Evolutionary conservation across 2,329 filamentous ascomycete species (phyloP), one percentile per base, ranked within the genome.

Genomic region (Trichophaea hybrida): DNA sequence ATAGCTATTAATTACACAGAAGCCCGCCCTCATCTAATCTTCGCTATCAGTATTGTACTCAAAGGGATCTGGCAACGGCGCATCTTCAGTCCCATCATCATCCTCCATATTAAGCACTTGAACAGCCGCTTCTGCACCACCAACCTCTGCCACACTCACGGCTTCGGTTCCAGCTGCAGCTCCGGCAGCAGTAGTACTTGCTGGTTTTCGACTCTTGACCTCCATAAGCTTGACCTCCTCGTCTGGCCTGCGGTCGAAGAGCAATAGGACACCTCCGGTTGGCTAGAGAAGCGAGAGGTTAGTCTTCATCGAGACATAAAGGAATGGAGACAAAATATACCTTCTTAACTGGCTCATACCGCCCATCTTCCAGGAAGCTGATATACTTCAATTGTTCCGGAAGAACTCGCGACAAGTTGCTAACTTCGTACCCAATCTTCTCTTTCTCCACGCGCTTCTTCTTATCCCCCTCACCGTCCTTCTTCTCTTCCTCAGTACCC

Each of bases 361-460:
- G 84, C 50, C 87, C 86, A 64, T 87, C 81, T 53, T 88, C 82
- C 24, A 63, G 55, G 78, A 98, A 95, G 73, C 83, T 94, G 70
- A 98, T 88, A 73, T 91, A 96, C 76, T 94, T 95, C 70, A 97
- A 80, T 75, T 98, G 93, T 51, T 82, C 81, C 1, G 90, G 93
- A 52, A 98, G 80, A 38, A 98, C 89, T 68, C 93, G 82, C 58
- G 86, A 94, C 88, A 98, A 94, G 77, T 98, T 98, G 71, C 93
- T 87, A 63, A 98, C 80, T 65, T 96, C 89, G 71, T 93, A 96
- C 67, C 93, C 93, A 61, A 94, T 80, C 80, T 95, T 97, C 76
- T 98, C 93, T 76, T 93, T 94, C 74, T 96, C 89, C 2, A 56
- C 32, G 10, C 53, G 17, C 80, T 94, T 95, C 80, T 91, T 95